These are phyloP conservation scores for Sergeia podlipaevii DNA, from an alignment of 208 protist species.

Conservation along the genomic window DNA sequence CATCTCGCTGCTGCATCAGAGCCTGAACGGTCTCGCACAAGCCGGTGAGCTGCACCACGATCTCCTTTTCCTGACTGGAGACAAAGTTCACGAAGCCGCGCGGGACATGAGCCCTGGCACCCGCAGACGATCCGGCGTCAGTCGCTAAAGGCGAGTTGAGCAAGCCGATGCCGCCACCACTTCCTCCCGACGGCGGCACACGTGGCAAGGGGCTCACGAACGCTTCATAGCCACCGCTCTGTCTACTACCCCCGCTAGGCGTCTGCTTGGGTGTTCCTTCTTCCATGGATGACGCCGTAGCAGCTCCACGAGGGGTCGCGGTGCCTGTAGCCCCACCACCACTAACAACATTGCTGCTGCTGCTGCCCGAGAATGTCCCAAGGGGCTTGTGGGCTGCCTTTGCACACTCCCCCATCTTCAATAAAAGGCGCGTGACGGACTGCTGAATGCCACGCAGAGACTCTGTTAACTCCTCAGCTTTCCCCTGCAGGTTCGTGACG, in stretches of 20 bases:
- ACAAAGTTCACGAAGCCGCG: slow-evolving; percentile 19
- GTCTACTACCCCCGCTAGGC: background rate
- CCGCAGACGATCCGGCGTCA: background rate
- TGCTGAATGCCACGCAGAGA: slow-evolving; percentile 27
- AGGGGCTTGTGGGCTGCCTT: slow-evolving; percentile 29
- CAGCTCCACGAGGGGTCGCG: background rate
- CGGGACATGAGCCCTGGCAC: too few species aligned
- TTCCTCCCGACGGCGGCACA: background rate
- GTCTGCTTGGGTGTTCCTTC: background rate
- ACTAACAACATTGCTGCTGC: background rate
- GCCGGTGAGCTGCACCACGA: slow-evolving; percentile 11
- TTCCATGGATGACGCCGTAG: background rate
- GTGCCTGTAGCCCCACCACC: background rate
- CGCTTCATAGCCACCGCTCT: background rate
- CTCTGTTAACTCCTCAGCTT: slow-evolving; percentile 31
- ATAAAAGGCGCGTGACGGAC: slow-evolving; percentile 33
- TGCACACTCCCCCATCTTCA: slow-evolving; percentile 25
- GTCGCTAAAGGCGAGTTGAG: background rate
- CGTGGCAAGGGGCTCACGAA: too few species aligned
- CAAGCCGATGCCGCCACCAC: slow-evolving; percentile 1
- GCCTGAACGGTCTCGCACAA: slow-evolving; percentile 10
- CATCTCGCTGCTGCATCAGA: slow-evolving; percentile 2
- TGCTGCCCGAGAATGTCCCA: slow-evolving; percentile 9
- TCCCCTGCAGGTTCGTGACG: background rate
- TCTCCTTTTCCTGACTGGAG: slow-evolving; percentile 18